These are phyloP conservation scores for Rhizoctonia solani DNA, from an alignment of 1,284 basidiomycete genomes.

Conservation along the genomic window DNA sequence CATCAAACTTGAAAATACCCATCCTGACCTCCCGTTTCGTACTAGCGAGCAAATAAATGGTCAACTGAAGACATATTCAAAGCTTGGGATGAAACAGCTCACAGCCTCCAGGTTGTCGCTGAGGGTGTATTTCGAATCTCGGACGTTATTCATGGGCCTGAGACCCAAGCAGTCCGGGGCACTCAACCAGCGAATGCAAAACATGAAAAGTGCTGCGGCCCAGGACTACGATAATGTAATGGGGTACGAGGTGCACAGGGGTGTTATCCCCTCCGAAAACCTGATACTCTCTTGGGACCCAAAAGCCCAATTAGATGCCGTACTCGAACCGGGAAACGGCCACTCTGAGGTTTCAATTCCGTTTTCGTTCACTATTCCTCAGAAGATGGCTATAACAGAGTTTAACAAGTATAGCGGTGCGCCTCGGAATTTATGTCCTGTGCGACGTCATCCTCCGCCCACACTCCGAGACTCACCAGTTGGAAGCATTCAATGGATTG, in stretches of 20 bases:
- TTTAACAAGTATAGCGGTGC: background rate
- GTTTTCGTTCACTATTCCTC: constrained; percentile 23
- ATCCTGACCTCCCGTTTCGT: background rate
- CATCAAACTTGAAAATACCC: background rate
- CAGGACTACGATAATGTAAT: constrained; percentile 10
- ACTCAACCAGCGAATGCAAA: background rate
- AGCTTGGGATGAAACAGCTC: background rate
- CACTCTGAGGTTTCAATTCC: background rate
- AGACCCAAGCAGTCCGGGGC: background rate
- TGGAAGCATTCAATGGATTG: constrained; percentile 26
- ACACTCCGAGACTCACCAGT: background rate
- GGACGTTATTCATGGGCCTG: background rate
- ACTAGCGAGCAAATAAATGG: background rate
- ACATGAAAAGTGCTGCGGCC: background rate
- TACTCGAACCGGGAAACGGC: background rate
- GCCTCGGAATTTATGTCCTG: constrained; percentile 10
- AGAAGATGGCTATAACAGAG: constrained; percentile 12
- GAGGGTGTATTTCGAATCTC: constrained; percentile 1
- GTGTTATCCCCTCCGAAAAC: background rate
- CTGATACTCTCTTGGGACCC: constrained; percentile 1
- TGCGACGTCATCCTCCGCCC: constrained; percentile 1
- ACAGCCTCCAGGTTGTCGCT: background rate
- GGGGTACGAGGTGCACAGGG: constrained; percentile 15
- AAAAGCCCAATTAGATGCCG: background rate
- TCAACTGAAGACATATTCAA: background rate